phyloP scores from a whole-genome alignment of 169 alveolate species.

The Plasmodium falciparum region DNA sequence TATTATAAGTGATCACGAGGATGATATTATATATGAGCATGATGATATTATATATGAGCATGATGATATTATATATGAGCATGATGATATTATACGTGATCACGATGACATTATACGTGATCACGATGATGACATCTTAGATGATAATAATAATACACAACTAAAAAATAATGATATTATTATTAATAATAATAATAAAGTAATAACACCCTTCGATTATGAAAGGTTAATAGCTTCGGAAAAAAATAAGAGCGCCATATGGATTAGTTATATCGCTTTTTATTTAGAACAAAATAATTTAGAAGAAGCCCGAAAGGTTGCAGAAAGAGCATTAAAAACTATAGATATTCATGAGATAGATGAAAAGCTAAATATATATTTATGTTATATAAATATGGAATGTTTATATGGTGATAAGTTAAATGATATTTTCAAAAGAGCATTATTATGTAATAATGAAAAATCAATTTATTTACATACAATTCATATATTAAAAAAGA shows the following conservation, averaged over 20 bases:
- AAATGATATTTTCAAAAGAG: conserved; percentile 81
- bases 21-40: neutral
- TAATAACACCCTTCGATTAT: conserved; percentile 65
- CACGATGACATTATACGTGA: neutral
- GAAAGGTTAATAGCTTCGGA: conserved; percentile 78
- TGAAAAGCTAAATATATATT: conserved; percentile 87
- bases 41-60: neutral
- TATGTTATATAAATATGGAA: conserved; percentile 90
- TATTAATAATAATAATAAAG: conserved; percentile 8
- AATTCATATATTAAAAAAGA: conserved; percentile 76
- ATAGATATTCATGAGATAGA: conserved; percentile 85
- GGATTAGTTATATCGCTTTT: conserved; percentile 88
- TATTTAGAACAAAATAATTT: conserved; percentile 84
- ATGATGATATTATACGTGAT: neutral
- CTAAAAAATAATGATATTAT: conserved; percentile 2
- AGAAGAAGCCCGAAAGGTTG: conserved; percentile 87
- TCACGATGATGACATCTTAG: neutral
- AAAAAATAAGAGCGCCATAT: conserved; percentile 80
- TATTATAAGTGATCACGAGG: neutral
- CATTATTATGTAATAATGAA: conserved; percentile 83
- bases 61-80: neutral
- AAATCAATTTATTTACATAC: conserved; percentile 81
- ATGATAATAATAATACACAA: neutral
- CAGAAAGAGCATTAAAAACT: conserved; percentile 85
- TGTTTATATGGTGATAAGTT: conserved; percentile 85